Evolutionary conservation across 176 grass and related monocot genomes (phyloP), one percentile per base, ranked within the genome.

Genomic region (Aegilops speltoides): DNA sequence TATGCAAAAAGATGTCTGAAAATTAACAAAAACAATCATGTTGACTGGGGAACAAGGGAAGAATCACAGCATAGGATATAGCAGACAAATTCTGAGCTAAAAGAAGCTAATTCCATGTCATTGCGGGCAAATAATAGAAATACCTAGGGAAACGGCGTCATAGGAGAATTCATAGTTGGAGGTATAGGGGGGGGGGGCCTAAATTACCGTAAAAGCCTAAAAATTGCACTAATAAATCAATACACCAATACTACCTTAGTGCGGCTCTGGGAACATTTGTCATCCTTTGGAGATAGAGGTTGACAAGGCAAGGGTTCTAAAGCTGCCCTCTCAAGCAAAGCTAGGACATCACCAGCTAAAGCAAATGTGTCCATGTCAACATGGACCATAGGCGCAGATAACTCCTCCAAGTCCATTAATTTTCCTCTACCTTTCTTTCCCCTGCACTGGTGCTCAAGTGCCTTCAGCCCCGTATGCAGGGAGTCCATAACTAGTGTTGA

Each of bases 401-500:
- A 56, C 69, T 90, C 84, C 74, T 94, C 93, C 61, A 93, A 63
- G 67, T 92, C 90, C 45, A 73, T 85, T 43, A 77, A 61, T 77
- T 88, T 92, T 71, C 80, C 38, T 89, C 64, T 86, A 43, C 88
- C 88, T 91, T 94, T 94, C 60, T 88, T 87, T 82, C 78, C 63
- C 84, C 90, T 90, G 86, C 85, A 90, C 80, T 92, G 88, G 79
- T 71, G 66, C 87, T 92, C 93, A 59, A 95, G 90, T 43, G 90
- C 85, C 87, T 89, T 92, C 77, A 95, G 65, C 72, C 92, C 94
- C 16, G 85, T 97, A 79, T 97, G 90, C 56, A 97, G 84, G 78
- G 92, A 89, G 68, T 94, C 94, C 94, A 97, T 97, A 80, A 94
- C 88, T 78, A 97, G 82, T 85, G 94, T 97, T 64, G 92, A 97